Percentiles rank a stretch among this genome's conserved stretches.
These are phyloP conservation scores for Silene conica DNA, from an alignment of 148 eudicot genomes.

Conservation along the genomic window DNA sequence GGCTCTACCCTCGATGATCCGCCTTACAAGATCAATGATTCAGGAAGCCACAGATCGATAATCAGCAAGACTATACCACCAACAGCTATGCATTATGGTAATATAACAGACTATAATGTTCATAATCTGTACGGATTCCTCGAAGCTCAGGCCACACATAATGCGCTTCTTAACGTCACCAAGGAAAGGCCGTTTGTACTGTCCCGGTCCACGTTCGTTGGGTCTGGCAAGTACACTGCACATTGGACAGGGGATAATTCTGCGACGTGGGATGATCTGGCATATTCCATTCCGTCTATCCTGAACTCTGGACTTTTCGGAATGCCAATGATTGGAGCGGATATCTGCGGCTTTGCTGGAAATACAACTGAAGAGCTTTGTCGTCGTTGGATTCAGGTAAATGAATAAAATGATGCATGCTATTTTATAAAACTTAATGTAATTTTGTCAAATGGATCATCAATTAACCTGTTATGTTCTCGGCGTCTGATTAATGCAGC, in stretches of 20 bases:
- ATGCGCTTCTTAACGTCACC: slow-evolving; percentile 31
- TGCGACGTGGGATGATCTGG: slow-evolving; percentile 45
- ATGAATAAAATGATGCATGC: no score
- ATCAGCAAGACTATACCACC: slow-evolving; percentile 39
- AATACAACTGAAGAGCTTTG: slow-evolving; percentile 52
- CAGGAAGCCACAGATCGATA: slow-evolving; percentile 27
- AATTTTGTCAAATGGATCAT: no score
- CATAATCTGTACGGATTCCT: slow-evolving; percentile 51
- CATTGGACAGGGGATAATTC: slow-evolving; percentile 59
- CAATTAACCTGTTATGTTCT: no score
- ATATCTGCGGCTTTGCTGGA: slow-evolving; percentile 43
- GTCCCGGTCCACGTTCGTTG: slow-evolving; percentile 45
- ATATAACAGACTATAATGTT: slow-evolving; percentile 37
- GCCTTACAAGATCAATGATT: slow-evolving; percentile 50
- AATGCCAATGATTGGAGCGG: slow-evolving; percentile 59
- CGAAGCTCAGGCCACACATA: slow-evolving; percentile 42
- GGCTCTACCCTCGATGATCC: slow-evolving; percentile 47
- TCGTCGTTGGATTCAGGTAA: slow-evolving; percentile 52
- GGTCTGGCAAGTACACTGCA: slow-evolving; percentile 49
- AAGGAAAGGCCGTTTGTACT: slow-evolving; percentile 43
- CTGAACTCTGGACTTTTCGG: slow-evolving; percentile 44
- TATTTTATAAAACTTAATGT: no score
- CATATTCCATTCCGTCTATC: slow-evolving; percentile 36
- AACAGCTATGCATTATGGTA: slow-evolving; percentile 39
- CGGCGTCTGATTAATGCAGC: no score